Base-by-base conservation (phyloP, 1,139 yeast genomes). In the Kodamaea plutei region DNA sequence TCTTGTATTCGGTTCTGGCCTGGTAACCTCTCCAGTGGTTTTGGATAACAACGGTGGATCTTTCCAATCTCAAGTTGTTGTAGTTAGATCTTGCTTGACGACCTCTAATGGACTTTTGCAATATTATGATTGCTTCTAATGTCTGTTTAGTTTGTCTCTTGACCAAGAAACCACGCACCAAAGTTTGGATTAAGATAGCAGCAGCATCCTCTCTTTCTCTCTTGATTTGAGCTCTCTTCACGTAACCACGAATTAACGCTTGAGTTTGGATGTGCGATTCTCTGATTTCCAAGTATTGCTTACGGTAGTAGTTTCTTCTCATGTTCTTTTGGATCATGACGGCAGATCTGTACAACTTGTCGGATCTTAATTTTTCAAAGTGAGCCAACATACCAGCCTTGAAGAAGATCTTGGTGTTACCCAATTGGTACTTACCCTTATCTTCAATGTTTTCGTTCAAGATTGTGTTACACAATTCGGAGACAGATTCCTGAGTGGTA, bases 361-460 rank as follows among this genome's bases (percentile, higher is more conserved):
- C 87, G 15, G 87, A 64, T 56, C 97, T 79, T 48, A 83, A 62
- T 45, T 87, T 87, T 61, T 91, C 98, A 43, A 91, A 74, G 44
- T 81, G 82, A 12, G 97, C 98, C 52, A 91, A 71, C 70, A 91
- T 87, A 49, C 98, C 98, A 22, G 96, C 95, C 56, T 89, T 88
- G 69, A 91, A 91, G 61, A 91, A 91, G 29, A 91, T 87, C 57
- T 91, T 91, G 23, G 96, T 84, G 47, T 79, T 75, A 62, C 93
- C 93, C 41, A 85, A 69, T 60, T 91, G 97, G 54, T 82, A 89
- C 49, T 83, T 84, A 31, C 69, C 67, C 29, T 64, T 65, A 44
- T 81, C 82, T 19, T 78, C 73, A 31, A 85, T 77, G 27, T 84
- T 76, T 21, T 68, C 62, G 30, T 66, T 62, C 50, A 91, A 67